phyloP scores from a whole-genome alignment of 2,329 filamentous ascomycete genomes.

The Aphanocladium album region DNA sequence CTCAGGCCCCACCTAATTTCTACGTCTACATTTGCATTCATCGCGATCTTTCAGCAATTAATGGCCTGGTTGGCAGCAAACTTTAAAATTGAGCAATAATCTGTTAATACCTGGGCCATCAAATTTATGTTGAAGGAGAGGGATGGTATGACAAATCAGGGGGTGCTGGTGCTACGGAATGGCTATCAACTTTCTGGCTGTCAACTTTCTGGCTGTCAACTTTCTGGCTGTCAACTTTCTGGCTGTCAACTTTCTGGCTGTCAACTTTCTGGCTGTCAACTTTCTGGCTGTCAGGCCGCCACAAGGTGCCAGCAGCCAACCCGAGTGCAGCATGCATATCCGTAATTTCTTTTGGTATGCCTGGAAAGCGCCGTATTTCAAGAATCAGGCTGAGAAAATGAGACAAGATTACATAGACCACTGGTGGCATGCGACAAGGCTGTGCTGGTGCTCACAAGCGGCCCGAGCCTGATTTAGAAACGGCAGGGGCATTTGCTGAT shows the following conservation, averaged over 20 bases:
- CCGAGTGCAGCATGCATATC: too few relatives aligned
- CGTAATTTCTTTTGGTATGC: too few relatives aligned
- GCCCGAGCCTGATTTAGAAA: not conserved
- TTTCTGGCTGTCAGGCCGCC: too few relatives aligned
- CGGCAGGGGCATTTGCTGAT: not conserved
- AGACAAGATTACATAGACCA: not conserved
- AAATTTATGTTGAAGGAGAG: not conserved
- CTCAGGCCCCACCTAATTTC: constrained; percentile 10
- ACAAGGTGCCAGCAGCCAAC: too few relatives aligned
- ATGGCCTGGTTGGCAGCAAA: not conserved
- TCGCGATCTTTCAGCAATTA: not conserved
- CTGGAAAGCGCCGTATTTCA: too few relatives aligned
- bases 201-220: too few relatives aligned
- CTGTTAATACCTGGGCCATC: not conserved
- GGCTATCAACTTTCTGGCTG: too few relatives aligned
- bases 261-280: too few relatives aligned
- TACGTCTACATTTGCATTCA: not conserved
- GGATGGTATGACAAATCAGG: too few relatives aligned
- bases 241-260: too few relatives aligned
- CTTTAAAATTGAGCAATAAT: not conserved
- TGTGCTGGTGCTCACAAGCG: not conserved
- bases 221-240: too few relatives aligned
- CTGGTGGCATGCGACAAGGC: not conserved
- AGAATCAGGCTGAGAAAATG: not conserved
- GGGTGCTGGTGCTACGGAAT: too few relatives aligned